A percentile compares a stretch with the other conserved stretches of the same genome.
Evolutionary conservation across 352 stramenopile species (phyloP).

Genomic region (Phytophthora cryptogea): DNA sequence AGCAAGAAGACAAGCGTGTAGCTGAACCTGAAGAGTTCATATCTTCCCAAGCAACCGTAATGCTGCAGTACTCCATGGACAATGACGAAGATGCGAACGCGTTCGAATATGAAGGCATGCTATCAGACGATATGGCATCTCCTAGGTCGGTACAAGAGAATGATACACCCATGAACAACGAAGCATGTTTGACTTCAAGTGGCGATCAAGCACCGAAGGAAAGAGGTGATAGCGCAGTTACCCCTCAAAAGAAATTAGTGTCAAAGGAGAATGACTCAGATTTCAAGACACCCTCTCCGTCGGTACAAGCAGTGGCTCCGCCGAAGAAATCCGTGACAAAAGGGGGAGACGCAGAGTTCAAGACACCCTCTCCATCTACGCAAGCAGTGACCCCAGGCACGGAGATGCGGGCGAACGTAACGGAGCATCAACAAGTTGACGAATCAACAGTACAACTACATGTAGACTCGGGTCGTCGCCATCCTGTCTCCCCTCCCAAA

Average conservation of each 20-base stretch:
- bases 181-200: conserved; percentile 5
- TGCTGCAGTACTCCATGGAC: conserved; percentile 29
- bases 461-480: not conserved
- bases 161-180: not conserved
- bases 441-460: not conserved
- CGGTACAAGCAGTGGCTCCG: conserved; percentile 2
- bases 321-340: conserved; percentile 5
- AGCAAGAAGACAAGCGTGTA: conserved; percentile 6
- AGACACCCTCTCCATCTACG: conserved; percentile 20
- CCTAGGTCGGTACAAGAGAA: conserved; percentile 1
- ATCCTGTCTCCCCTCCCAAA: conserved; percentile 12
- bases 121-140: conserved; percentile 21
- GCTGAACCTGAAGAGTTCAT: conserved; percentile 18
- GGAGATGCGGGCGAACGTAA: conserved; percentile 8
- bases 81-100: conserved; percentile 34
- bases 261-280: conserved; percentile 3
- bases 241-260: conserved; percentile 11
- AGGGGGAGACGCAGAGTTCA: conserved; percentile 5
- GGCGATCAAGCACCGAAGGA: conserved; percentile 1
- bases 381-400: conserved; percentile 19
- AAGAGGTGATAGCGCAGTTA: not conserved
- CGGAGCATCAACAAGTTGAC: not conserved
- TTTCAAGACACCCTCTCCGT: conserved; percentile 21
- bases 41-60: conserved; percentile 38
- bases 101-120: conserved; percentile 38